Percentiles rank a stretch among this genome's conserved stretches.
phyloP scores from a whole-genome alignment of 805 yeast species.

The Yarrowia deformans region DNA sequence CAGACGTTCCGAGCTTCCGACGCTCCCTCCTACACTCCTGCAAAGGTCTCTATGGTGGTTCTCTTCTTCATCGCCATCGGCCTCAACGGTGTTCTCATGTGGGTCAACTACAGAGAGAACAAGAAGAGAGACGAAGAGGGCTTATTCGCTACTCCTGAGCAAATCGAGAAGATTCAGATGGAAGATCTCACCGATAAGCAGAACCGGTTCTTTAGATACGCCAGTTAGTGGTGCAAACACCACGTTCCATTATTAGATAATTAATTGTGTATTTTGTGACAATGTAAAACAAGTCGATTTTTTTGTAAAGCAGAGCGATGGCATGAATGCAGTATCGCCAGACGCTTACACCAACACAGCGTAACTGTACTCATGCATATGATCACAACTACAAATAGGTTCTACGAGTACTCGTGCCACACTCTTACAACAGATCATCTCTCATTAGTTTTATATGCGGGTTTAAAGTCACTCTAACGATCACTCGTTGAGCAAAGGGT shows the following conservation, averaged over 20 bases:
- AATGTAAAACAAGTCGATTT: no score
- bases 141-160: slow-evolving; percentile 2
- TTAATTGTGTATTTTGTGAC: no score
- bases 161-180: slow-evolving; percentile 1
- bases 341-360: no score
- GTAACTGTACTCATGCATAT: no score
- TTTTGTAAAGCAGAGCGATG: no score
- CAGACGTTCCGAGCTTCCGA: slow-evolving; percentile 5
- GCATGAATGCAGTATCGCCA: no score
- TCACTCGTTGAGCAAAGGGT: slow-evolving; percentile 45
- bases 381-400: no score
- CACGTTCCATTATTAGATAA: no score
- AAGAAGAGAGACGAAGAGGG: slow-evolving; percentile 8
- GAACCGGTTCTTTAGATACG: slow-evolving; percentile 16
- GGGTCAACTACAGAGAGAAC: slow-evolving; percentile 11
- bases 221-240: neutral
- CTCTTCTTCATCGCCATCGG: slow-evolving; percentile 1
- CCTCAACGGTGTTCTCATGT: neutral
- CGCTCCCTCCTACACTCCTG: neutral
- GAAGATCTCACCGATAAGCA: slow-evolving; percentile 20
- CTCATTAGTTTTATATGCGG: slow-evolving; percentile 35
- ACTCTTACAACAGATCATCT: slow-evolving; percentile 3
- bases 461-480: no score
- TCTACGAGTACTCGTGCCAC: no score
- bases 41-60: slow-evolving; percentile 5